Percentiles rank a stretch among this genome's conserved stretches.
Evolutionary conservation across 805 yeast species (phyloP).

Genomic region (Wickerhamomyces chaumierensis): DNA sequence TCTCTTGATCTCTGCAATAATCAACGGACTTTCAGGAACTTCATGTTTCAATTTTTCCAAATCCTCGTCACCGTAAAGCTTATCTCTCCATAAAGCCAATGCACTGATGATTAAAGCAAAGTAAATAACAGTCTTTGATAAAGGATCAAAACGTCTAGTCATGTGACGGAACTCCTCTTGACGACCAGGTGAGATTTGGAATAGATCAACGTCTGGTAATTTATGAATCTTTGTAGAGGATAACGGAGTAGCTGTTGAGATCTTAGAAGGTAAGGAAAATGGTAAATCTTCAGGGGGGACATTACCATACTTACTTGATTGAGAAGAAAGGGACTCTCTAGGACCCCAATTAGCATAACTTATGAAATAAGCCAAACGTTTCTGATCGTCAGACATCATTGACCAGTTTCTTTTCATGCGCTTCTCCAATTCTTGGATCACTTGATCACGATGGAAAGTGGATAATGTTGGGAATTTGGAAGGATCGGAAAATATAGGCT

Average conservation of each 20-base stretch:
- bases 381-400: slow-evolving; percentile 33
- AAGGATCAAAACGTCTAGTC: slow-evolving; percentile 41
- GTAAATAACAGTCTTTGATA: slow-evolving; percentile 42
- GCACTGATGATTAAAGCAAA: slow-evolving; percentile 34
- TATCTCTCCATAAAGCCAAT: slow-evolving; percentile 46
- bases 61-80: slow-evolving; percentile 31
- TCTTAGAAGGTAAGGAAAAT: slow-evolving; percentile 31
- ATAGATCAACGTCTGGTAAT: slow-evolving; percentile 27
- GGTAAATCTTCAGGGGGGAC: slow-evolving; percentile 51
- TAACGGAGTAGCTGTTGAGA: slow-evolving; percentile 9
- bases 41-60: slow-evolving; percentile 21
- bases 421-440: slow-evolving; percentile 37
- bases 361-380: slow-evolving; percentile 47
- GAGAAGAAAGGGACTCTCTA: slow-evolving; percentile 40
- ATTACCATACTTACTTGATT: slow-evolving; percentile 25
- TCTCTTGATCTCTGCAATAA: slow-evolving; percentile 25
- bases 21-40: slow-evolving; percentile 24
- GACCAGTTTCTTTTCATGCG: slow-evolving; percentile 46
- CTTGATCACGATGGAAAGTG: slow-evolving; percentile 46
- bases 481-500: slow-evolving; percentile 30
- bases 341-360: slow-evolving; percentile 67
- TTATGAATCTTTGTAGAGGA: slow-evolving; percentile 16
- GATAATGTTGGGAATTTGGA: slow-evolving; percentile 18
- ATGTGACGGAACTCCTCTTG: slow-evolving; percentile 32
- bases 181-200: slow-evolving; percentile 33